Evolutionary conservation across 2,329 filamentous ascomycete genomes (phyloP), one percentile per base, ranked within the genome.

Genomic region (Metarhizium sp.): DNA sequence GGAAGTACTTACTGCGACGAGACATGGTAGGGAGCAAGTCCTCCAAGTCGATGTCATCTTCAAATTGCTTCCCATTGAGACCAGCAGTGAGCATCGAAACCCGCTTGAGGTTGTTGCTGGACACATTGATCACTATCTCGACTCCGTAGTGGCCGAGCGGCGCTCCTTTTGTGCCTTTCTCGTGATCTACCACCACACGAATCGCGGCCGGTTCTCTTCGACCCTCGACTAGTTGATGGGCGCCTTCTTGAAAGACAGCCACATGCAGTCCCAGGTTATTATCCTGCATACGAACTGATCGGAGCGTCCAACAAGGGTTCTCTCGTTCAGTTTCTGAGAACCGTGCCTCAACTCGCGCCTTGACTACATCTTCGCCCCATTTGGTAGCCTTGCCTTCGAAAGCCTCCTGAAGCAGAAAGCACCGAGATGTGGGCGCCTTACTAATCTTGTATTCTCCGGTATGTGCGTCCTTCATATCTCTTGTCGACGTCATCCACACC

Each of bases 311-410:
- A 62, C 81, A 84, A 16, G 85, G 79, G 57, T 86, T 82, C 68
- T 96, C 90, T 57, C 92, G 83, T 72, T 96, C 90, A n/a, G 75
- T 69, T 67, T 96, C 91, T 0, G 88, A 75, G 64, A 95, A 96
- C 11, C 92, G 82, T 6, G 85, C 87, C 70, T 96, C 92, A 14
- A 96, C 84, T 60, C 86, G 84, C 8, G 92, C 91, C 71, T 92
- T 95, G 50, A 85, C 83, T 13, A 96, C 78, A 60, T 97, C 94
- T 70, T 97, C 92, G 32, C 84, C 84, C 71, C 90, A 85, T 58
- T 86, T 88, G 18, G 78, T 75, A 1, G 87, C 89, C 67, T 86
- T 92, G 30, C 85, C 85, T 66, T 95, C 88, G 63, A 92, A 92
- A 7, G 80, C 73, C 53, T 90, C 88, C 52, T 86, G 81, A 1